phyloP scores from a whole-genome alignment of 768 basidiomycete genomes.

The Mycena kentingensis region DNA sequence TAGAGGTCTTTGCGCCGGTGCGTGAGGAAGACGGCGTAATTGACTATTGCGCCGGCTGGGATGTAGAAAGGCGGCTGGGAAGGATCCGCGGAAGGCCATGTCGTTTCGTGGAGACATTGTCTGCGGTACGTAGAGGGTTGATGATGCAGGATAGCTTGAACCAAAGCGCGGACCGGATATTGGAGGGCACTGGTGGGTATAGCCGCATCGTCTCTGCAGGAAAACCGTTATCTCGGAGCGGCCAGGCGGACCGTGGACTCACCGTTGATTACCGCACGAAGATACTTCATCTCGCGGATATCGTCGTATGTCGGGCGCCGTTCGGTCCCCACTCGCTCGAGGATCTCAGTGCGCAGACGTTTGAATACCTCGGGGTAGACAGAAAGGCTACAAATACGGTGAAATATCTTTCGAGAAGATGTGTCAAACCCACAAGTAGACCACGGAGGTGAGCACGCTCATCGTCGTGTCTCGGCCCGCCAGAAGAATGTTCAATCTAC shows the following conservation, averaged over 20 bases:
- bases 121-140: background rate
- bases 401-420: background rate
- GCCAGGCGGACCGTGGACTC: background rate
- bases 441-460: background rate
- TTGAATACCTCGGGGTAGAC: conserved; percentile 1
- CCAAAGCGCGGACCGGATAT: conserved; percentile 4
- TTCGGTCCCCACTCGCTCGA: background rate
- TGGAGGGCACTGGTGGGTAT: conserved; percentile 1
- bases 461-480: background rate
- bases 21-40: background rate
- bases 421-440: conserved; percentile 8
- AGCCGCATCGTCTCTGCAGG: background rate
- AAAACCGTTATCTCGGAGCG: background rate
- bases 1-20: background rate
- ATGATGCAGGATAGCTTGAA: background rate
- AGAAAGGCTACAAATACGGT: background rate
- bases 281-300: background rate
- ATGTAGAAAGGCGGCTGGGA: background rate
- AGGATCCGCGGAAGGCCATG: background rate
- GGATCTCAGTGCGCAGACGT: background rate
- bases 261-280: background rate
- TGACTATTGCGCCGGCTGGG: background rate
- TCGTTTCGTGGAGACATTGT: background rate
- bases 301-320: background rate
- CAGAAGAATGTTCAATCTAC: conserved; percentile 23